Base-by-base conservation (phyloP, 2,329 filamentous ascomycete species). In the Botrytis pseudocinerea region DNA sequence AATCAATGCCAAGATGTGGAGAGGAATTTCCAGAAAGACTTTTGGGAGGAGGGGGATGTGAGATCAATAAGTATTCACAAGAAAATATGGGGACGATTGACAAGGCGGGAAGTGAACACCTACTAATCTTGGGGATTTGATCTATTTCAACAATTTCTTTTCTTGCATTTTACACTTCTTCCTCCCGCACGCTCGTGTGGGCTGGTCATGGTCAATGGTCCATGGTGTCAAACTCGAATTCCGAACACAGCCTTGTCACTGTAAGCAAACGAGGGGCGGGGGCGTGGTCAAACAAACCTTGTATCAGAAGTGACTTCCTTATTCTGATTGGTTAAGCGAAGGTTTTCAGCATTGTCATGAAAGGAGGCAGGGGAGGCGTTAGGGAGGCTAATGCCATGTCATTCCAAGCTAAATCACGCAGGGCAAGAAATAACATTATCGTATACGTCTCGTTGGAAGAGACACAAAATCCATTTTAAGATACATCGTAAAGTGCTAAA, bases 161-260 rank as follows among this genome's bases (percentile, higher is more conserved):
- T 28, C 16, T 14, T n/a, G 61, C 61, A 42, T 20, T 44, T 20
- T 38, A 66, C 44, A 46, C n/a, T 46, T 51, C 46, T 40, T 54
- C 46, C 46, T 38, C 46, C 25, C 25, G 32, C 46, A 51, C 64
- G 46, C 35, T 35, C 46, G 40, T 42, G 61, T 64, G 61, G 61
- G 61, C 61, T 44, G 38, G 61, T 63, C 61, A 63, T 42, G 61
- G 61, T 63, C 61, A 42, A 42, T 40, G 9, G 28, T 20, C 40
- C 40, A 64, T 48, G 51, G 66, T 59, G 65, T 69, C 66, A 69
- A 44, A 69, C n/a, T 69, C 40, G 66, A 42, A 69, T 60, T 68
- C 35, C 48, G 64, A 60, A 44, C 66, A 69, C 66, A 70, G 68
- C 68, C 68, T 70, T 70, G 68, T 70, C 65, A 40, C 65, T 68